These are phyloP conservation scores for Pseudocohnilembus persalinus DNA, from an alignment of 169 alveolate genomes.

Conservation along the genomic window DNA sequence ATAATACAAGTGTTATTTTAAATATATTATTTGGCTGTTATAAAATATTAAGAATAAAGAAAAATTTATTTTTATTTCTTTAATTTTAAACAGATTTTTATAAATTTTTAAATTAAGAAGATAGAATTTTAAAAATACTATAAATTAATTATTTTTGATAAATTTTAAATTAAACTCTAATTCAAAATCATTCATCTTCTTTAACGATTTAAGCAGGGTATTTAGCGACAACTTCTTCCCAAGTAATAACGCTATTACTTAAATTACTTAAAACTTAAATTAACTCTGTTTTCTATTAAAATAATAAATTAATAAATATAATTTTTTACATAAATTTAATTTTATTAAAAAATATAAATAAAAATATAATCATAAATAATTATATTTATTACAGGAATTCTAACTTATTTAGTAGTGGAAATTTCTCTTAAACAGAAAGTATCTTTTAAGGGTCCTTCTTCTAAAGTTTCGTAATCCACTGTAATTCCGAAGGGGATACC, in stretches of 20 bases:
- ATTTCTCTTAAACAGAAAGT: slow-evolving; percentile 96
- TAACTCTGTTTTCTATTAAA: slow-evolving; percentile 35
- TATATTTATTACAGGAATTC: slow-evolving; percentile 75
- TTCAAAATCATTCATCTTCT: too few relatives aligned
- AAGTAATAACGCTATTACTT: slow-evolving; percentile 44
- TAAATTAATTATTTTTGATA: background rate
- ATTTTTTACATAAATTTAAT: background rate
- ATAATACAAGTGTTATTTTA: too few relatives aligned
- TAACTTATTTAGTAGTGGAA: slow-evolving; percentile 93
- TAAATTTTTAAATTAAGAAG: too few relatives aligned
- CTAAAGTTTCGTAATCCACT: slow-evolving; percentile 92
- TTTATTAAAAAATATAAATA: background rate
- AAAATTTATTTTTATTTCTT: too few relatives aligned
- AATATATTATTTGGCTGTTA: too few relatives aligned
- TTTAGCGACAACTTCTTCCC: slow-evolving; percentile 51
- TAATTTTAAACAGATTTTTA: too few relatives aligned
- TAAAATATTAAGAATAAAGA: too few relatives aligned
- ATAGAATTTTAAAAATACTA: too few relatives aligned
- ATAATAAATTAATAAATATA: background rate
- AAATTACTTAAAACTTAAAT: slow-evolving; percentile 35
- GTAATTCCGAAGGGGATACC: slow-evolving; percentile 99
- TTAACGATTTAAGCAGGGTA: too few relatives aligned
- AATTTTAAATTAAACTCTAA: too few relatives aligned
- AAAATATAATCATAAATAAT: too few relatives aligned
- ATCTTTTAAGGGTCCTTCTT: slow-evolving; percentile 65